These are phyloP conservation scores for Biscogniauxia sp. DNA, from an alignment of 2,329 filamentous ascomycete genomes.

Conservation along the genomic window DNA sequence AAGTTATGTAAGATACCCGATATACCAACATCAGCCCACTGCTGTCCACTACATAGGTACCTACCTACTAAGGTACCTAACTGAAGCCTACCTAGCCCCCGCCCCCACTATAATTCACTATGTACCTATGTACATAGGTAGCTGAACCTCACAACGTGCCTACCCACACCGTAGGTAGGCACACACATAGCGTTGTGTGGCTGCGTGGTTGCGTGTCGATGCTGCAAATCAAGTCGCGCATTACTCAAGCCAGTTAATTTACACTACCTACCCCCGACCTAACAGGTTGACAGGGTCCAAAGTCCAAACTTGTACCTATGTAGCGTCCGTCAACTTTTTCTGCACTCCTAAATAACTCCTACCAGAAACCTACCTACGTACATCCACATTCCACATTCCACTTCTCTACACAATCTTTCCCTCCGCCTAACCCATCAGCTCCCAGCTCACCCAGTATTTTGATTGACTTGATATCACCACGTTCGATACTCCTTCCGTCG, in stretches of 20 bases:
- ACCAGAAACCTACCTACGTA: no score
- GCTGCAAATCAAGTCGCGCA: constrained; percentile 1
- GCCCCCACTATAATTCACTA: no score
- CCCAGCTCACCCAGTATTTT: no score
- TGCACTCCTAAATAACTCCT: no score
- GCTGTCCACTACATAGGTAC: neutral
- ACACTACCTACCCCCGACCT: no score
- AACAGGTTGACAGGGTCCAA: neutral
- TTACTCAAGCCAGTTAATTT: constrained; percentile 1
- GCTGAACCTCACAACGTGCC: constrained; percentile 5
- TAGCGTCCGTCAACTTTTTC: neutral
- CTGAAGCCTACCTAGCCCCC: neutral
- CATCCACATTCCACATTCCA: neutral
- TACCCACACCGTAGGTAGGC: neutral
- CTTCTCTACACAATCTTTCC: no score
- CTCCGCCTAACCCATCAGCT: neutral
- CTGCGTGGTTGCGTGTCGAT: constrained; percentile 4
- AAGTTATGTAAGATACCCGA: no score
- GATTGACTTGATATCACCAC: neutral
- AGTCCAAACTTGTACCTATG: neutral
- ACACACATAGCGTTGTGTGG: constrained; percentile 6
- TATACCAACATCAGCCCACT: no score
- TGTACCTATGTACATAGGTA: neutral
- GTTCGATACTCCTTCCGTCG: neutral
- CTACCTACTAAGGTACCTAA: neutral